These are phyloP conservation scores for Scolecobasidium constrictum DNA, from an alignment of 2,329 filamentous ascomycete species.

Conservation along the genomic window DNA sequence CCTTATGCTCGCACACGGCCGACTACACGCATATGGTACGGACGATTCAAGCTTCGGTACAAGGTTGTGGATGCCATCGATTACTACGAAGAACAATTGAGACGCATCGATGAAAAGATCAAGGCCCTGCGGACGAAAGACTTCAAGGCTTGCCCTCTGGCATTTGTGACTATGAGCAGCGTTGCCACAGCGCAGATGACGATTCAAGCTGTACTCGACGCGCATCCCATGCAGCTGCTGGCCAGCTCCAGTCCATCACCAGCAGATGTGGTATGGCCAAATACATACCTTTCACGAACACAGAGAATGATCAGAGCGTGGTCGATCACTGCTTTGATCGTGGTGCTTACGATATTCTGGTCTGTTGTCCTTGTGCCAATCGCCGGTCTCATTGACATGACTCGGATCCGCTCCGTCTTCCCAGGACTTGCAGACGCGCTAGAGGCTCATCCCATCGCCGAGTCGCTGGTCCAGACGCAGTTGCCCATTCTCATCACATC, in stretches of 20 bases:
- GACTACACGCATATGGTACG: constrained; percentile 65
- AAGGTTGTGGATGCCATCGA: constrained; percentile 81
- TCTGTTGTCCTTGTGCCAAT: constrained; percentile 70
- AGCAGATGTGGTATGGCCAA: constrained; percentile 87
- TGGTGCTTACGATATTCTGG: constrained; percentile 78
- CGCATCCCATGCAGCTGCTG: constrained; percentile 72
- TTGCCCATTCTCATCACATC: constrained; percentile 78
- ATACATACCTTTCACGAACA: constrained; percentile 72
- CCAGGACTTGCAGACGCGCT: constrained; percentile 61
- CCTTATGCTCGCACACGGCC: constrained; percentile 45
- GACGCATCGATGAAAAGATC: constrained; percentile 67
- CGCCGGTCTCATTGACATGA: constrained; percentile 68
- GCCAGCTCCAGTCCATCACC: constrained; percentile 82
- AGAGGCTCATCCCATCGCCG: constrained; percentile 54
- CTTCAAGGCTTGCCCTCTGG: constrained; percentile 69
- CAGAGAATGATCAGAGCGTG: constrained; percentile 68
- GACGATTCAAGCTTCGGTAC: constrained; percentile 59
- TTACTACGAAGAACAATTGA: constrained; percentile 82
- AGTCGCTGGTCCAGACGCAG: constrained; percentile 75
- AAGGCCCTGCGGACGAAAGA: constrained; percentile 57
- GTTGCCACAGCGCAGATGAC: constrained; percentile 91
- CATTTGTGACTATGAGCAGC: constrained; percentile 96
- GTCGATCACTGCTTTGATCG: constrained; percentile 74
- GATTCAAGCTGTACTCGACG: constrained; percentile 86
- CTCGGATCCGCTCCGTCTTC: constrained; percentile 63